A percentile compares a stretch with the other conserved stretches of the same genome.
Conservation (phyloP, 1,284 basidiomycete genomes). For the Ceratobasidium sp. region DNA sequence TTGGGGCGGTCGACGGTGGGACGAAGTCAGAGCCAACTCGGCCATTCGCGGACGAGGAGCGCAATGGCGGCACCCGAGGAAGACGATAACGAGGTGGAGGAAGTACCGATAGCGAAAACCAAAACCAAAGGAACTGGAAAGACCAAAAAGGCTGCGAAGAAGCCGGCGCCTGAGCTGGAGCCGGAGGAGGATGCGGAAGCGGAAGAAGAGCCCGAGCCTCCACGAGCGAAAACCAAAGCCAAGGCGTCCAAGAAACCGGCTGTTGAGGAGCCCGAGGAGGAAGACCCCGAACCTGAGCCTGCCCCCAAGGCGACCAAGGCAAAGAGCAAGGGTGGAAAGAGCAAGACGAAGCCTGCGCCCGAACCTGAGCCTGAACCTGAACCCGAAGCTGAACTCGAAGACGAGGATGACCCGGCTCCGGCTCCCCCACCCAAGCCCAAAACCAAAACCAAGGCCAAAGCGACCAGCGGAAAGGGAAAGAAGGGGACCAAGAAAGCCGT, state of each 20-base stretch:
- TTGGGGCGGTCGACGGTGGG: conserved; percentile 5
- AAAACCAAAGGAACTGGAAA: conserved; percentile 5
- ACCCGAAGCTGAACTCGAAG: conserved; percentile 2
- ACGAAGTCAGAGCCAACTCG: conserved; percentile 33
- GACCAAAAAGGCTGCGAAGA: conserved; percentile 1
- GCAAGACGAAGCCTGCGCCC: conserved; percentile 16
- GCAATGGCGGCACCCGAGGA: background rate
- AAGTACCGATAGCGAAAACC: conserved; percentile 3
- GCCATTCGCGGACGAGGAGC: conserved; percentile 7
- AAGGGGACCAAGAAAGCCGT: conserved; percentile 6
- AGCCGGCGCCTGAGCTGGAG: background rate
- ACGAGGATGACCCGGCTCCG: background rate
- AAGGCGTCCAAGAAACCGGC: conserved; percentile 6
- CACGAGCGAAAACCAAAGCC: background rate
- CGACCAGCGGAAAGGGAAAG: background rate
- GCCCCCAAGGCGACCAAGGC: conserved; percentile 1
- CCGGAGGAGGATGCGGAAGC: conserved; percentile 22
- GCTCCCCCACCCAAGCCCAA: conserved; percentile 5
- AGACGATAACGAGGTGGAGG: conserved; percentile 15
- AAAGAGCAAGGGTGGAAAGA: conserved; percentile 3
- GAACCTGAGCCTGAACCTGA: conserved; percentile 17
- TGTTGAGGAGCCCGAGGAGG: conserved; percentile 2
- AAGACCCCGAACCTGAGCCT: conserved; percentile 8
- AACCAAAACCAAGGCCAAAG: conserved; percentile 1
- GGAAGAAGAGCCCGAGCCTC: conserved; percentile 22